phyloP scores from a whole-genome alignment of 371 early-diverging fungal species.

The Actinomucor elegans region DNA sequence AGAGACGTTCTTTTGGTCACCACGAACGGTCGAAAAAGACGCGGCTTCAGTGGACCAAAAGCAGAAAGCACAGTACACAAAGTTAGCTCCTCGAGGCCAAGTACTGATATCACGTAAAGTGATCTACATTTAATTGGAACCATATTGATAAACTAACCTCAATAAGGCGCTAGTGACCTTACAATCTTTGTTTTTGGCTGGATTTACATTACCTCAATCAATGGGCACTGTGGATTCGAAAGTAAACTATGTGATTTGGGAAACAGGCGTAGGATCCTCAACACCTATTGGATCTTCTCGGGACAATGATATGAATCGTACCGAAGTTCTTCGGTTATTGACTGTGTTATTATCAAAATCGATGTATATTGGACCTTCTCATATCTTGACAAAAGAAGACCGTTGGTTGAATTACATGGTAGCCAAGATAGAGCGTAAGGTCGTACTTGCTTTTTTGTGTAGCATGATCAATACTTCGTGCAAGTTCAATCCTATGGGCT shows the following conservation, averaged over 20 bases:
- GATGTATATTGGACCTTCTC: constrained; percentile 66
- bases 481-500: constrained; percentile 76
- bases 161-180: constrained; percentile 30
- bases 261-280: constrained; percentile 68
- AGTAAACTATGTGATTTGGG: constrained; percentile 79
- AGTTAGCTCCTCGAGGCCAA: constrained; percentile 22
- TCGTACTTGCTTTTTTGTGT: constrained; percentile 70
- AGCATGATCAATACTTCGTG: constrained; percentile 75
- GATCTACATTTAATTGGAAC: too few relatives aligned
- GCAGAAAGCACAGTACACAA: constrained; percentile 9
- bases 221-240: constrained; percentile 33
- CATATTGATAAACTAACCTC: too few relatives aligned
- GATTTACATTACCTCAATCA: constrained; percentile 71
- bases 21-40: constrained; percentile 5
- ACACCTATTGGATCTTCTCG: constrained; percentile 65
- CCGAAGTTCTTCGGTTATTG: constrained; percentile 74
- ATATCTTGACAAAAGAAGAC: constrained; percentile 48
- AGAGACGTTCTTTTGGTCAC: constrained; percentile 55
- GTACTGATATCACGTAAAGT: constrained; percentile 20
- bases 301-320: constrained; percentile 62
- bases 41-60: constrained; percentile 9
- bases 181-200: constrained; percentile 62
- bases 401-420: constrained; percentile 52
- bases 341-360: constrained; percentile 69
- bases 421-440: constrained; percentile 63